Evolutionary conservation across 495 filamentous ascomycete genomes (phyloP), one percentile per base, ranked within the genome.

Genomic region (Aspergillus hancockii): DNA sequence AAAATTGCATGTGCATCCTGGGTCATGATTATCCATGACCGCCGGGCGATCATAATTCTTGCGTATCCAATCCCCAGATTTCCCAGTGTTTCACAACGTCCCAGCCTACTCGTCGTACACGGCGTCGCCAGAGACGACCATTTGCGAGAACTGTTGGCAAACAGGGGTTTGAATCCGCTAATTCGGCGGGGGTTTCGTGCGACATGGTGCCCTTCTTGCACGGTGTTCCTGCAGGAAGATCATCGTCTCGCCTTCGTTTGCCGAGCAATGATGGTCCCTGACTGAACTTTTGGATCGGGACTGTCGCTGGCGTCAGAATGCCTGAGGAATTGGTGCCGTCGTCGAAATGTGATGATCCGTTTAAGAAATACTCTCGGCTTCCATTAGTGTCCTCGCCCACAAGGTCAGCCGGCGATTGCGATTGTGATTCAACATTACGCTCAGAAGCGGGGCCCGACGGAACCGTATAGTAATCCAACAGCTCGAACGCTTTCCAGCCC

Each of bases 31-130:
- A 8, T 47, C 16, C 18, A 23, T 13, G 21, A 21, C 43, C 3
- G 19, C 19, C 13, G 7, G 23, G 21, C 8, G 43, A 41, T 70
- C 49, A 78, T 52, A 76, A 65, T 49, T 78, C 77, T 58, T 77
- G 73, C 10, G 72, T 60, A 57, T 79, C 77, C 49, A 79, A 52
- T 3, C 65, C 66, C 75, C 75, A 79, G 2, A 79, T 71, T 52
- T 79, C 77, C 73, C 74, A 79, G 13, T 74, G 52, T 49, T 75
- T 64, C 6, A 77, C 58, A 0, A 72, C 70, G n/a, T 79, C 74
- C 77, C 75, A 78, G 14, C 71, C 73, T 8, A 74, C 73, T 8
- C 71, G 72, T 5, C 69, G 64, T 34, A 78, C 61, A 9, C 58
- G 62, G 19, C 77, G 68, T 52, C 71, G 62, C 57, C 70, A 68